Conservation (phyloP, 2,329 filamentous ascomycete genomes). For the Botrytis medusae region DNA sequence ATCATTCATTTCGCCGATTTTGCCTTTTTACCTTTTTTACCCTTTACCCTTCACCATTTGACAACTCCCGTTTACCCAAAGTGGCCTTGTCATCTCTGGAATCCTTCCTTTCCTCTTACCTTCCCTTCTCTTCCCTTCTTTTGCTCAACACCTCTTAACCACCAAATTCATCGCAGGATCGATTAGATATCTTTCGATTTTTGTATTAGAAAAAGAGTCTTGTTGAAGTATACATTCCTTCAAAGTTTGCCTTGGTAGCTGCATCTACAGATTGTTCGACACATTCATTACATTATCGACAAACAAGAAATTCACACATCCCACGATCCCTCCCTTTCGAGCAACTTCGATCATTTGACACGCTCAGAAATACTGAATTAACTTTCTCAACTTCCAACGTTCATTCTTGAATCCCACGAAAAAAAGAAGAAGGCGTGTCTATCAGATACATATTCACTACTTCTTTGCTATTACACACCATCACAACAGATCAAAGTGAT, state of each 20-base stretch:
- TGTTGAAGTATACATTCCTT: slow-evolving; percentile 30
- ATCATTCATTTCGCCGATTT: background rate
- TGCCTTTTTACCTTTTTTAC: background rate
- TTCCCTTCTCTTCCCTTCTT: background rate
- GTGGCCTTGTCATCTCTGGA: slow-evolving; percentile 1
- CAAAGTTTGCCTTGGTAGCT: slow-evolving; percentile 21
- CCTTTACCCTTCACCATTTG: background rate
- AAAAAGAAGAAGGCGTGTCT: background rate
- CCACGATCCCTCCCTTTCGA: slow-evolving; percentile 14
- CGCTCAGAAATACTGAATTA: background rate
- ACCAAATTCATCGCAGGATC: slow-evolving; percentile 30
- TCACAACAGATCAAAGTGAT: background rate
- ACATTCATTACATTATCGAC: slow-evolving; percentile 37
- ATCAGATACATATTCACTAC: background rate
- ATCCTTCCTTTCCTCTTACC: background rate
- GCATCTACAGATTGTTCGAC: slow-evolving; percentile 35
- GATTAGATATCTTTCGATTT: slow-evolving; percentile 26
- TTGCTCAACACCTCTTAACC: slow-evolving; percentile 24
- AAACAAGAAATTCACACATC: slow-evolving; percentile 23
- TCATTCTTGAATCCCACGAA: background rate
- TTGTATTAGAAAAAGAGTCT: background rate
- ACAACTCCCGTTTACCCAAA: background rate
- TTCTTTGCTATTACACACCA: background rate
- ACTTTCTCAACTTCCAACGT: background rate
- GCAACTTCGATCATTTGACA: slow-evolving; percentile 1